phyloP scores from a whole-genome alignment of 164 flowering plant genomes.

The Cinnamomum chago region DNA sequence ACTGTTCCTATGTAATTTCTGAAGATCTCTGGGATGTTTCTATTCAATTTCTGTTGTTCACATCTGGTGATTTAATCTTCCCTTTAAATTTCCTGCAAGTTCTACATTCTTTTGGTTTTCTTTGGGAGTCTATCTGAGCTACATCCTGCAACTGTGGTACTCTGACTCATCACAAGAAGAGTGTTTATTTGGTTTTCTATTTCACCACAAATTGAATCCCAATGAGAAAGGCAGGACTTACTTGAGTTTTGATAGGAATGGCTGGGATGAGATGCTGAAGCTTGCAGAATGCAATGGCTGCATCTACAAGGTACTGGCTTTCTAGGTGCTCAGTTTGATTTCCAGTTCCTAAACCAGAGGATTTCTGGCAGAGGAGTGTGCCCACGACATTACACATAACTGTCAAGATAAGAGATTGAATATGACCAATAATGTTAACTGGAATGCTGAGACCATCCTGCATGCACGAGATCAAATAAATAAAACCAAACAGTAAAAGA shows the following conservation, averaged over 20 bases:
- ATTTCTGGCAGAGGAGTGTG: slow-evolving; percentile 43
- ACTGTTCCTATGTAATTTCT: too few species aligned
- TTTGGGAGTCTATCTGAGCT: too few species aligned
- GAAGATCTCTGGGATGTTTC: too few species aligned
- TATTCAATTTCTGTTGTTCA: too few species aligned
- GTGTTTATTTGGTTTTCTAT: background rate
- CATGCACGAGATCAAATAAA: slow-evolving; percentile 22
- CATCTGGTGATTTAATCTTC: too few species aligned
- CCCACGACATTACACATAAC: slow-evolving; percentile 64
- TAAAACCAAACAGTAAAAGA: background rate
- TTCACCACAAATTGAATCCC: background rate
- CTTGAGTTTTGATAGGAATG: slow-evolving; percentile 66
- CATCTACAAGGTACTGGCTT: slow-evolving; percentile 61
- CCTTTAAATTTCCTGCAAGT: too few species aligned
- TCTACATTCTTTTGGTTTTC: too few species aligned
- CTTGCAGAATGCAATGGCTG: slow-evolving; percentile 73
- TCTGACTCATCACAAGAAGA: too few species aligned
- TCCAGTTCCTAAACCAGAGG: slow-evolving; percentile 32
- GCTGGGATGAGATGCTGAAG: slow-evolving; percentile 70
- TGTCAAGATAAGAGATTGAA: slow-evolving; percentile 64
- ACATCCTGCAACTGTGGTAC: too few species aligned
- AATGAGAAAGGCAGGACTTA: slow-evolving; percentile 25
- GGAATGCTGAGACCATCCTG: slow-evolving; percentile 45
- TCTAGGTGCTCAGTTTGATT: slow-evolving; percentile 55
- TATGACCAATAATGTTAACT: slow-evolving; percentile 41